Evolutionary conservation across 768 basidiomycete genomes (phyloP).

Genomic region (Panaeolus papilionaceus): DNA sequence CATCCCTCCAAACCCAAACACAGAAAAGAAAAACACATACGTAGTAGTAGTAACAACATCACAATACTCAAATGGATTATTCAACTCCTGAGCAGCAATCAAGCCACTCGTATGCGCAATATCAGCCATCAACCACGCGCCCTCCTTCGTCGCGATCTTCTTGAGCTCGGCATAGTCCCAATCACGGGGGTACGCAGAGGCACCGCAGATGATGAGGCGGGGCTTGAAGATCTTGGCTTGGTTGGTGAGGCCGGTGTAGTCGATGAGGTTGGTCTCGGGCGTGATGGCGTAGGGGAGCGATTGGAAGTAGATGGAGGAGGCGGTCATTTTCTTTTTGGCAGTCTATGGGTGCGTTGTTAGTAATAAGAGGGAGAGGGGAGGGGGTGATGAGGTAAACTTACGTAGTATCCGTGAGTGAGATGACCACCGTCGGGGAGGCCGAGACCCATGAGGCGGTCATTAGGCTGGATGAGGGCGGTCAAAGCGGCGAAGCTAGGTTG

Average conservation of each 20-base stretch:
- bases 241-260: constrained; percentile 79
- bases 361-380: too few relatives aligned
- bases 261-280: constrained; percentile 85
- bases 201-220: constrained; percentile 94
- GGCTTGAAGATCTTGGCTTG: constrained; percentile 98
- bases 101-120: constrained; percentile 98
- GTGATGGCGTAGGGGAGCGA: constrained; percentile 92
- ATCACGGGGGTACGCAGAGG: constrained; percentile 97
- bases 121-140: constrained; percentile 93
- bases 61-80: constrained; percentile 93
- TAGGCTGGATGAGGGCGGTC: constrained; percentile 94
- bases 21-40: constrained; percentile 45
- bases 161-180: constrained; percentile 93
- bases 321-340: constrained; percentile 99
- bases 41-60: constrained; percentile 99
- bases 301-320: constrained; percentile 99
- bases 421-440: constrained; percentile 98
- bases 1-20: background rate
- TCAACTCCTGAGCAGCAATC: constrained; percentile 89
- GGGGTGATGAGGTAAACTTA: constrained; percentile 40
- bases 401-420: constrained; percentile 97
- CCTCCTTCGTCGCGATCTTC: constrained; percentile 83
- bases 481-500: constrained; percentile 87
- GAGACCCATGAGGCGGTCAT: constrained; percentile 98
- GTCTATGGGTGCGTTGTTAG: too few relatives aligned